phyloP scores from a whole-genome alignment of 148 eudicot genomes.

The Silene conica region DNA sequence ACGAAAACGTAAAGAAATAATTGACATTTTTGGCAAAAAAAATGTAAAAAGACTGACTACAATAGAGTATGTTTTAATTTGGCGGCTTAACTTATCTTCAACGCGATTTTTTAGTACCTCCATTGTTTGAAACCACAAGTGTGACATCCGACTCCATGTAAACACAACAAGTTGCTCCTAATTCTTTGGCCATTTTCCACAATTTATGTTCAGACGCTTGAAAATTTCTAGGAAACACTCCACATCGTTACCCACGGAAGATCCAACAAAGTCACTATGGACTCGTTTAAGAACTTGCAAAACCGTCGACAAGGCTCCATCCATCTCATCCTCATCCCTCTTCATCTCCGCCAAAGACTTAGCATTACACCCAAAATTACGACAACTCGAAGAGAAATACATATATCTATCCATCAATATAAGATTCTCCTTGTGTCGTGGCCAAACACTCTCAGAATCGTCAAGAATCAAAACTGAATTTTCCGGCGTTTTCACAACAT shows the following conservation, averaged over 20 bases:
- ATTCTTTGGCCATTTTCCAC: slow-evolving; percentile 61
- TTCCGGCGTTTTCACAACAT: slow-evolving; percentile 59
- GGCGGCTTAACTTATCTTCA: slow-evolving; percentile 44
- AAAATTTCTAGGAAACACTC: slow-evolving; percentile 39
- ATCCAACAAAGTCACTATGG: too few relatives aligned
- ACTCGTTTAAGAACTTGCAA: too few relatives aligned
- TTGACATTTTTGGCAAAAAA: too few relatives aligned
- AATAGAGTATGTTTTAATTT: neutral
- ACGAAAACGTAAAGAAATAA: too few relatives aligned
- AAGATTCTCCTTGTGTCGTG: slow-evolving; percentile 33
- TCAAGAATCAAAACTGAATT: slow-evolving; percentile 73
- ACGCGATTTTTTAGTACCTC: slow-evolving; percentile 53
- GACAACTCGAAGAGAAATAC: too few relatives aligned
- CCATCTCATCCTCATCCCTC: too few relatives aligned
- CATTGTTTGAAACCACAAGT: slow-evolving; percentile 47
- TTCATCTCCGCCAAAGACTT: too few relatives aligned
- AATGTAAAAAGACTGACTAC: too few relatives aligned
- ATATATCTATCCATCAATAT: too few relatives aligned
- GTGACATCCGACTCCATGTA: slow-evolving; percentile 46
- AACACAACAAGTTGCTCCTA: slow-evolving; percentile 57
- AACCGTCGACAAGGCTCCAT: too few relatives aligned
- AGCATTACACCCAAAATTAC: too few relatives aligned
- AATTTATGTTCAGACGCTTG: slow-evolving; percentile 34
- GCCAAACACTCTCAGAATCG: slow-evolving; percentile 80
- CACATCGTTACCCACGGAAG: neutral